A percentile compares a stretch with the other conserved stretches of the same genome.
These are phyloP conservation scores for Meyerozyma elateridarum DNA, from an alignment of 1,139 yeast species.

Conservation along the genomic window DNA sequence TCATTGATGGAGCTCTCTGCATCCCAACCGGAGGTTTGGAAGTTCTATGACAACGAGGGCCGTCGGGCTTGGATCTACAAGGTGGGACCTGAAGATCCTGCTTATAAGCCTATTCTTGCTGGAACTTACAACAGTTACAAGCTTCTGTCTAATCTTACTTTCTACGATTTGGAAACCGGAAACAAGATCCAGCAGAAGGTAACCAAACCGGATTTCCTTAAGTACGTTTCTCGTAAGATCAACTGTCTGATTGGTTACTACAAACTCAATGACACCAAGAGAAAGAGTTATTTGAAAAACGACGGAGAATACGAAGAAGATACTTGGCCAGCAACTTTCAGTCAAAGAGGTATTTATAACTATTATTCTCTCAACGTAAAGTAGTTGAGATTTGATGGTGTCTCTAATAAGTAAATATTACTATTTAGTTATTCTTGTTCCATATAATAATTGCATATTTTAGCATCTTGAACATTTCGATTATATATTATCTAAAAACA, in stretches of 20 bases:
- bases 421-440: too few relatives aligned
- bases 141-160: slow-evolving; percentile 31
- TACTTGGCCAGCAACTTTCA: slow-evolving; percentile 59
- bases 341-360: slow-evolving; percentile 69
- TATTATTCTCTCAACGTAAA: slow-evolving; percentile 54
- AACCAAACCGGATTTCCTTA: slow-evolving; percentile 56
- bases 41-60: slow-evolving; percentile 56
- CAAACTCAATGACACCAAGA: slow-evolving; percentile 33
- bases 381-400: too few relatives aligned
- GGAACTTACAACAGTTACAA: slow-evolving; percentile 11
- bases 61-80: slow-evolving; percentile 81
- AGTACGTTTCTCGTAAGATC: slow-evolving; percentile 60
- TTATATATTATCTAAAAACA: slow-evolving; percentile 2
- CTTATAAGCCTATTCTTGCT: slow-evolving; percentile 27
- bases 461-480: background rate
- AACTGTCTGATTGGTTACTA: slow-evolving; percentile 53
- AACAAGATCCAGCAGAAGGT: slow-evolving; percentile 52
- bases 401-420: too few relatives aligned
- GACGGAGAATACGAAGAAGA: slow-evolving; percentile 35
- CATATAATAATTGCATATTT: too few relatives aligned
- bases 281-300: slow-evolving; percentile 24
- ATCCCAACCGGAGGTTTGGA: slow-evolving; percentile 41
- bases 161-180: slow-evolving; percentile 66
- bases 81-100: slow-evolving; percentile 33
- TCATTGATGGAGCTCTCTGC: slow-evolving; percentile 22